A percentile compares a stretch with the other conserved stretches of the same genome.
These are phyloP conservation scores for Cordyceps tenuipes DNA, from an alignment of 2,329 filamentous ascomycete species.

Conservation along the genomic window DNA sequence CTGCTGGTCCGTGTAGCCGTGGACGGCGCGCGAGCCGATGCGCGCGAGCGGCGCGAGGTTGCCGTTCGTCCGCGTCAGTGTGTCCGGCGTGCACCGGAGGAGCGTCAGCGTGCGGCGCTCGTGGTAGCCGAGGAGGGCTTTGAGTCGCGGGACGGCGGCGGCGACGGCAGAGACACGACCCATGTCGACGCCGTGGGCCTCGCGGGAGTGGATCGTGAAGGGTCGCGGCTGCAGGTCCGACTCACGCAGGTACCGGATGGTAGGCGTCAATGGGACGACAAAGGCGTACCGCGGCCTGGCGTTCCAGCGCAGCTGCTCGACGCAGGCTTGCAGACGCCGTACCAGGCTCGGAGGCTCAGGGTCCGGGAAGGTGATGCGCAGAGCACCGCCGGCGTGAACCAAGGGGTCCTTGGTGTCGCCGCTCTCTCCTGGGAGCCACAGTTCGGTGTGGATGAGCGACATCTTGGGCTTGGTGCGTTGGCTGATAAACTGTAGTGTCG, in stretches of 20 bases:
- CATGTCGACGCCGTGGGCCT: constrained; percentile 14
- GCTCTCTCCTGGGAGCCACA: constrained; percentile 12
- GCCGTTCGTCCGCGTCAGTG: constrained; percentile 11
- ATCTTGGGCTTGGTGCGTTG: constrained; percentile 18
- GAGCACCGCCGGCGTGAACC: constrained; percentile 11
- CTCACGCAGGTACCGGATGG: not conserved
- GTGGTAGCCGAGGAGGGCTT: constrained; percentile 12
- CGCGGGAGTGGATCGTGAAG: constrained; percentile 15
- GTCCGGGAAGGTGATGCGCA: constrained; percentile 9
- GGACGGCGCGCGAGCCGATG: constrained; percentile 16
- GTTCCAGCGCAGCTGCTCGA: not conserved
- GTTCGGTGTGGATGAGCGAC: constrained; percentile 14
- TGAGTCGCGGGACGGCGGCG: constrained; percentile 13
- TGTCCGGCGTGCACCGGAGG: constrained; percentile 13
- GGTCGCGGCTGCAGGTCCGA: not conserved
- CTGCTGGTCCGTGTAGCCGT: constrained; percentile 17
- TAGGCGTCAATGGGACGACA: not conserved
- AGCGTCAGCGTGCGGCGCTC: constrained; percentile 11
- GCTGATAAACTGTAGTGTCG: constrained; percentile 20
- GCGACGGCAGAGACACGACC: constrained; percentile 12
- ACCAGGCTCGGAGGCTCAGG: not conserved
- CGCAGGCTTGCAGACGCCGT: not conserved
- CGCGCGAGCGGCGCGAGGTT: constrained; percentile 15
- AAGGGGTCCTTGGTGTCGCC: constrained; percentile 2
- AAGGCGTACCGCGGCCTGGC: constrained; percentile 1